Conservation (phyloP, 2,329 filamentous ascomycete species). For the Annulohypoxylon truncatum region DNA sequence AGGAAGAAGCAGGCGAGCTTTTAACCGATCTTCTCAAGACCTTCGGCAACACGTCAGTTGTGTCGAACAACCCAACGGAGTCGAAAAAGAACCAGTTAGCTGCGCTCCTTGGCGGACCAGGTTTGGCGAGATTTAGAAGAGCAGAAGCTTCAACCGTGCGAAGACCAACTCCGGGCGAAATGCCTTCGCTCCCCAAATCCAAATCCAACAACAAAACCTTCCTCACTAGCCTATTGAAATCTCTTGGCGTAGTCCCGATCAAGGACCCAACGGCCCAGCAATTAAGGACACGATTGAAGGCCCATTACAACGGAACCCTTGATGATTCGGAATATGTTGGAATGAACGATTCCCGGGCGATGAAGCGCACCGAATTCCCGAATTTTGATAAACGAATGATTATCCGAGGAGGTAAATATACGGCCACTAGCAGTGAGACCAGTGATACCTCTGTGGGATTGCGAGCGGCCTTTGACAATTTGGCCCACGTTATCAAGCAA, state of each 20-base stretch:
- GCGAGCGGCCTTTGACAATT: slow-evolving; percentile 29
- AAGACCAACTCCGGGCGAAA: background rate
- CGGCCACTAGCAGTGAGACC: slow-evolving; percentile 38
- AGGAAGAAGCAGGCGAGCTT: slow-evolving; percentile 13
- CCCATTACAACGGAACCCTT: background rate
- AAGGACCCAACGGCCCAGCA: background rate
- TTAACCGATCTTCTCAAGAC: background rate
- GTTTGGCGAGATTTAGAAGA: background rate
- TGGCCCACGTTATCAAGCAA: slow-evolving; percentile 32
- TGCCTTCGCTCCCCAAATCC: background rate
- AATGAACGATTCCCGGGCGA: background rate
- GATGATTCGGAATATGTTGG: background rate
- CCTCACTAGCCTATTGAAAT: background rate
- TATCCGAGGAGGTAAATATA: slow-evolving; percentile 39
- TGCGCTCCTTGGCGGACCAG: background rate
- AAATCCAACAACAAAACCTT: background rate
- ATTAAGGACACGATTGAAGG: background rate
- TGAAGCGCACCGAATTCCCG: slow-evolving; percentile 4
- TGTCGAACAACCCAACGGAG: too few relatives aligned
- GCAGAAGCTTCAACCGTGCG: too few relatives aligned
- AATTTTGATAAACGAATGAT: background rate
- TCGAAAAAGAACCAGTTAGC: background rate
- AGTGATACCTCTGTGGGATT: slow-evolving; percentile 38
- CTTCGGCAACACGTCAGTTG: background rate
- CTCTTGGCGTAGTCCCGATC: background rate